phyloP scores from a whole-genome alignment of 345 rosid genomes.

The Eucalyptus caleyi region DNA sequence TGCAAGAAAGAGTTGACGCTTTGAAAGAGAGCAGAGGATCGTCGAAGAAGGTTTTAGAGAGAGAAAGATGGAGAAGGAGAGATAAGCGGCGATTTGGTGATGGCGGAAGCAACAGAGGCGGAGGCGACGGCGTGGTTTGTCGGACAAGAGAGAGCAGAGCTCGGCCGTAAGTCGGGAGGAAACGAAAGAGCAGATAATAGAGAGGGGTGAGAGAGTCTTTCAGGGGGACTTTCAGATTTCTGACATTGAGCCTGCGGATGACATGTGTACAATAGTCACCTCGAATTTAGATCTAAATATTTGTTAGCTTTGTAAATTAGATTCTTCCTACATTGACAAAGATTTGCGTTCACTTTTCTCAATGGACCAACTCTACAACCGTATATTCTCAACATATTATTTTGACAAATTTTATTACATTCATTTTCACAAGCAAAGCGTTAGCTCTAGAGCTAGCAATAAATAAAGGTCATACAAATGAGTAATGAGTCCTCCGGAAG shows the following conservation, averaged over 20 bases:
- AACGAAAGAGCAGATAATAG: neutral
- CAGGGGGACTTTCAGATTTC: neutral
- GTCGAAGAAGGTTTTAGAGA: neutral
- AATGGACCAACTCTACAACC: neutral
- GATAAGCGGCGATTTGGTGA: neutral
- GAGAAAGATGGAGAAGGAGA: neutral
- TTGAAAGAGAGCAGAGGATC: neutral
- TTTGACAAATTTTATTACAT: neutral
- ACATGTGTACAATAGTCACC: neutral
- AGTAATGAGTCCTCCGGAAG: neutral
- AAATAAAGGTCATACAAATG: neutral
- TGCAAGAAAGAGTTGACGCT: constrained; percentile 61
- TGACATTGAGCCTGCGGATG: neutral
- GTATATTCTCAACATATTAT: neutral
- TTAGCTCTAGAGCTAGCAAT: neutral
- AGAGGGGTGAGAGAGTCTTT: neutral
- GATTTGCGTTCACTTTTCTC: neutral
- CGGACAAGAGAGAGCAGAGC: neutral
- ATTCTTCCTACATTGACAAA: neutral
- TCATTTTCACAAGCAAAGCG: neutral
- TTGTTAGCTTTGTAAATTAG: too few species aligned
- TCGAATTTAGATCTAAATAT: too few species aligned
- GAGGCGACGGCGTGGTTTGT: neutral
- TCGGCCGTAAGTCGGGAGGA: neutral
- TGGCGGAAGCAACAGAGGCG: neutral